Evolutionary conservation across 306 rosid species (phyloP), one percentile per base, ranked within the genome.

Genomic region (Erythrophleum fordii): DNA sequence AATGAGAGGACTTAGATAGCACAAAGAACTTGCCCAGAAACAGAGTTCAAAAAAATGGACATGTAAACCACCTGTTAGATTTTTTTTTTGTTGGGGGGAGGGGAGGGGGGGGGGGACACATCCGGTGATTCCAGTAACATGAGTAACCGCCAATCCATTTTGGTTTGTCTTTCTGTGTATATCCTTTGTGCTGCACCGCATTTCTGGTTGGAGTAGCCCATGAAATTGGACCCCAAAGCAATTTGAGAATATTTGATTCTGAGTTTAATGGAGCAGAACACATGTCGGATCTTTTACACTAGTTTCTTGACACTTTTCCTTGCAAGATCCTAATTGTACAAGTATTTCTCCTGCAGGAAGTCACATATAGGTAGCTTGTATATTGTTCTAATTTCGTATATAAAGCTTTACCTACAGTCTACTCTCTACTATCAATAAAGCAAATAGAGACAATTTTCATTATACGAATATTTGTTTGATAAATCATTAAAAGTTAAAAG

Each of bases 391-490:
- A 45, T 73, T 73, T 72, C 5, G 12, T 61, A 55, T 46, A 60
- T 71, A 10, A 77, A 77, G 11, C 65, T 22, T 51, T 39, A 37
- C 55, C 65, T 48, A 71, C 46, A 65, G 74, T 79, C 67, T 59
- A 66, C 49, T 66, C 13, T 29, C 34, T 37, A 46, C 80, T 74
- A 51, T 56, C 11, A 2, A 34, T 20, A 22, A 23, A 56, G 29
- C 26, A 26, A 26, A 13, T 37, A 68, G 12, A 75, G 22, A 12
- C 39, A 17, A 10, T 44, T 61, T 34, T 41, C 44, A 2, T 67
- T 76, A 41, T 62, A n/a, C 31, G 29, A 39, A 20, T 64, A 31
- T 61, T 46, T 75, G 14, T 59, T 41, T 52, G 56, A 65, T 61
- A 77, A 82, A 60, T 68, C 42, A 45, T n/a, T 39, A 70, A 53